phyloP scores from a whole-genome alignment of 192 early-diverging fungal genomes.

The Coemansia sp. region DNA sequence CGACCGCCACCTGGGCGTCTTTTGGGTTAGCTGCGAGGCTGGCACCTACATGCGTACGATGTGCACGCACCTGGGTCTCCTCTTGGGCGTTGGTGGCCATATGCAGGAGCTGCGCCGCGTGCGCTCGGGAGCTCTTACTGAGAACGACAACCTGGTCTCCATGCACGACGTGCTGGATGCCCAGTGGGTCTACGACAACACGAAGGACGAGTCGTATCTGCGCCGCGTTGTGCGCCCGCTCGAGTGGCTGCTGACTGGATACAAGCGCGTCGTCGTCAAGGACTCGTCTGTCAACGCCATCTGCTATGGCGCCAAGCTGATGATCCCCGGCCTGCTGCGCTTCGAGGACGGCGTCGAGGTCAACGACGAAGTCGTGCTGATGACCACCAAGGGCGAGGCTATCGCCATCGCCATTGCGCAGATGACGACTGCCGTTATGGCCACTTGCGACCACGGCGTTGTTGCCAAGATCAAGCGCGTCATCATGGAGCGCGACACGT shows the following conservation, averaged over 20 bases:
- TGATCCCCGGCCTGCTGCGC: constrained; percentile 97
- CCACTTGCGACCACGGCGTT: constrained; percentile 93
- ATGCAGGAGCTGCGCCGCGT: constrained; percentile 99
- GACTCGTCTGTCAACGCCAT: constrained; percentile 98
- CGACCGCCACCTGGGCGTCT: constrained; percentile 93
- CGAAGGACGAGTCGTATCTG: constrained; percentile 96
- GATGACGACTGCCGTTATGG: constrained; percentile 99
- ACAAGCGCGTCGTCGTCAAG: constrained; percentile 99
- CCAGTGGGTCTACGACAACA: constrained; percentile 98
- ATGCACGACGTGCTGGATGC: constrained; percentile 99
- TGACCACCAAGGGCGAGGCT: constrained; percentile 99
- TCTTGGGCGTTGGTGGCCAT: constrained; percentile 95
- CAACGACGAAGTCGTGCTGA: constrained; percentile 97
- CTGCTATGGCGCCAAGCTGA: constrained; percentile 99
- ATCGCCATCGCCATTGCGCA: constrained; percentile 97
- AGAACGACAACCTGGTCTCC: constrained; percentile 94
- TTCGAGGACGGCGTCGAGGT: constrained; percentile 96
- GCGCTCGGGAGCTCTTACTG: constrained; percentile 87
- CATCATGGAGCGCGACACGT: constrained; percentile 99
- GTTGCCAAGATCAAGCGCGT: constrained; percentile 99
- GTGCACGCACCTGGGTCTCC: constrained; percentile 96
- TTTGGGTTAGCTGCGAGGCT: constrained; percentile 99
- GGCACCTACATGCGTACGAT: constrained; percentile 99
- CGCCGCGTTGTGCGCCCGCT: constrained; percentile 92
- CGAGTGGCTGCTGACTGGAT: constrained; percentile 89